These are phyloP conservation scores for Erodium maritimum DNA, from an alignment of 345 rosid species.

Conservation along the genomic window DNA sequence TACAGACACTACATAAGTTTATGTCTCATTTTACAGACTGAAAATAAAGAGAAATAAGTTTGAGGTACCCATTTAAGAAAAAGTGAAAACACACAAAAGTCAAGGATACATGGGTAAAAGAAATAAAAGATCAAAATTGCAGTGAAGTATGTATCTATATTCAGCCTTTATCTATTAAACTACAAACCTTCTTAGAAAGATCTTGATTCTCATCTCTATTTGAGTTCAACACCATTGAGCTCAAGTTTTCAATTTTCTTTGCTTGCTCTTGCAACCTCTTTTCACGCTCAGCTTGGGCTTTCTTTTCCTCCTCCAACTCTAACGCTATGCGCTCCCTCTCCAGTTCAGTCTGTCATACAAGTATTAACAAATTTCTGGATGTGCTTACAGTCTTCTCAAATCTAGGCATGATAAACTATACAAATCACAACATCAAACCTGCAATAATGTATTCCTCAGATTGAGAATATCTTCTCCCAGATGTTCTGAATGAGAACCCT, in stretches of 20 bases:
- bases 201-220: constrained; percentile 63
- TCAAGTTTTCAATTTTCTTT: constrained; percentile 71
- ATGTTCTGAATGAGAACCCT: constrained; percentile 88
- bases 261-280: constrained; percentile 90
- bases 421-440: constrained; percentile 32
- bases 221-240: constrained; percentile 78
- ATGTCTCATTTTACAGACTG: not conserved
- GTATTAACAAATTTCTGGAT: constrained; percentile 9
- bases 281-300: constrained; percentile 84
- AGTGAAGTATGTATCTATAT: not conserved
- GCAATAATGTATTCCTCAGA: constrained; percentile 75
- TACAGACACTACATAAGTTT: too few species aligned
- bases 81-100: not conserved
- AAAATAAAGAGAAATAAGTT: not conserved
- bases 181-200: constrained; percentile 49
- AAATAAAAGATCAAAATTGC: not conserved
- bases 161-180: not conserved
- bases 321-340: constrained; percentile 88
- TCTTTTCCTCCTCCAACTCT: constrained; percentile 95
- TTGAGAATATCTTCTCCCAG: constrained; percentile 81
- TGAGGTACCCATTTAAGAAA: not conserved
- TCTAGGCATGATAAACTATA: not conserved
- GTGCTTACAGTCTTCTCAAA: constrained; percentile 3
- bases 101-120: not conserved
- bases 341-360: constrained; percentile 54